Evolutionary conservation across 1,284 basidiomycete species (phyloP).

Genomic region (Ustilago xerochloae): DNA sequence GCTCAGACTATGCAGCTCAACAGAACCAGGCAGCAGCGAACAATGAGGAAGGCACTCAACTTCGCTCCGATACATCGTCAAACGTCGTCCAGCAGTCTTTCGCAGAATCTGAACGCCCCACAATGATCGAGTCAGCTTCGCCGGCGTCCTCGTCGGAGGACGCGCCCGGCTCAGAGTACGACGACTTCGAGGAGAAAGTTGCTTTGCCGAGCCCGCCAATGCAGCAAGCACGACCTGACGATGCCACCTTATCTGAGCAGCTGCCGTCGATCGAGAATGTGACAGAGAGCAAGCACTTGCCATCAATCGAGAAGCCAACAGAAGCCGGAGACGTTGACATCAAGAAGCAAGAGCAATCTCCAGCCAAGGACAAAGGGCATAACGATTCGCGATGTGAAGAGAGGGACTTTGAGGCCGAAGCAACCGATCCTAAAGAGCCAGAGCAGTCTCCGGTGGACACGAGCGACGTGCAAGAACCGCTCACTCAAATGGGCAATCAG

Average conservation of each 20-base stretch:
- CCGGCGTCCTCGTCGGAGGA: constrained; percentile 39
- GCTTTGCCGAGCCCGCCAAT: too few species aligned
- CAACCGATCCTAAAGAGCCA: too few species aligned
- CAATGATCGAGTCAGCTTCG: constrained; percentile 10
- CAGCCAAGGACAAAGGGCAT: neutral
- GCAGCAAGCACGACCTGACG: too few species aligned
- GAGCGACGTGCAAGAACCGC: too few species aligned
- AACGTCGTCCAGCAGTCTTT: neutral
- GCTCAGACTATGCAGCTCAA: neutral
- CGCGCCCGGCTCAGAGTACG: constrained; percentile 41
- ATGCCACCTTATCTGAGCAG: too few species aligned
- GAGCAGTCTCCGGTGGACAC: too few species aligned
- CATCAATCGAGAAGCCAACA: neutral
- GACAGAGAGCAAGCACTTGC: neutral
- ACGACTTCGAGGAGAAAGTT: constrained; percentile 13
- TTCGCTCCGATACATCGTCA: neutral
- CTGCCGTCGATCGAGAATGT: neutral
- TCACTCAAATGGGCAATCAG: too few species aligned
- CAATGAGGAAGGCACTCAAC: neutral
- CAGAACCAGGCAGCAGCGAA: neutral
- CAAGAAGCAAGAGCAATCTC: neutral
- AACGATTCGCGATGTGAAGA: too few species aligned
- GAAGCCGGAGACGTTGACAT: neutral
- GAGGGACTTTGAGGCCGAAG: neutral
- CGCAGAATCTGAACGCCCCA: neutral